Evolutionary conservation across 2,329 filamentous ascomycete genomes (phyloP), one percentile per base, ranked within the genome.

Genomic region (Huntiella bhutanensis): DNA sequence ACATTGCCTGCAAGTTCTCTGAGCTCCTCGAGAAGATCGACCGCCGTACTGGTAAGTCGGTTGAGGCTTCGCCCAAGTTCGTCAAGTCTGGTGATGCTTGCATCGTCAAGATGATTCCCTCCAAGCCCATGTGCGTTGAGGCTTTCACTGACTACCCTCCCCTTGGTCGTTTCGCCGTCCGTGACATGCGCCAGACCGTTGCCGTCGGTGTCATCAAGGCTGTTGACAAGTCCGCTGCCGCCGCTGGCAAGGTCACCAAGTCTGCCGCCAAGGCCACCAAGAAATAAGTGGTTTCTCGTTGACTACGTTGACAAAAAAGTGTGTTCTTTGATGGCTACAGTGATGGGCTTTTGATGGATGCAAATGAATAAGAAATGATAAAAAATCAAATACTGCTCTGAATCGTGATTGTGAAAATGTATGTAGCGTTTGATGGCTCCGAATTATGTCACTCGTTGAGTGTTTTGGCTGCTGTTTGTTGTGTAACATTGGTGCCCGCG

Each of bases 91-190:
- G 91, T 82, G 91, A 98, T 69, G 88, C 91, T 59, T 88, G 88
- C 69, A 98, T 98, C 73, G 91, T 98, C 75, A 96, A 95, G 86
- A 96, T 98, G 91, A 66, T 95, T 77, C 91, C 91, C 67, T 95
- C 88, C 75, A 98, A 98, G 87, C 91, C 91, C 67, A 98, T 98
- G 91, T 98, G 91, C 71, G 91, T 98, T 70, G 91, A 98, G 85
- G 75, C 91, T 60, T 98, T 96, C 86, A 95, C 87, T 62, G 86
- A 95, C 65, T 98, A 96, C 78, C 88, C 91, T 63, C 91, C 91
- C 69, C 86, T 98, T 62, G 91, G 91, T 68, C 88, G 91, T 81
- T 98, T 98, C 79, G 91, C 91, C 68, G 91, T 98, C 77, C 88
- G 88, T 82, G 88, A 95, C 73, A 95, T 95, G 87, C 72, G 75